Percentiles rank a stretch among this genome's conserved stretches.
phyloP scores from a whole-genome alignment of 169 alveolate genomes.

The Plasmodium coatneyi region DNA sequence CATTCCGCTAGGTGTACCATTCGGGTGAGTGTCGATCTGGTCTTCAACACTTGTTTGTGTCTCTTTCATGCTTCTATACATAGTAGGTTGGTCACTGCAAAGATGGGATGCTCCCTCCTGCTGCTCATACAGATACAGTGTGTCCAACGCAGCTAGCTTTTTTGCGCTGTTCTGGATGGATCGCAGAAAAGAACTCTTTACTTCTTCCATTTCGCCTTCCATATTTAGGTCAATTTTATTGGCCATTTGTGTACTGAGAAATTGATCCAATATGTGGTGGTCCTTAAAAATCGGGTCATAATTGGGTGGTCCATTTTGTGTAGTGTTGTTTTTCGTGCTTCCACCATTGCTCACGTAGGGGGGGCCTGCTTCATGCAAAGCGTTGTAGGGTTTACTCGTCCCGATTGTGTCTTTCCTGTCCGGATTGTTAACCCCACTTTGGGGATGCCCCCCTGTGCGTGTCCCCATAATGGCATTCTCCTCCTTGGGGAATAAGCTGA shows the following conservation, averaged over 20 bases:
- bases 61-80: neutral
- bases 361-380: neutral
- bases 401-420: neutral
- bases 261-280: neutral
- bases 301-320: neutral
- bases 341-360: neutral
- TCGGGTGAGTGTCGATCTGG: neutral
- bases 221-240: too few relatives aligned
- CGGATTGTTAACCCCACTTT: neutral
- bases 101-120: neutral
- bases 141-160: neutral
- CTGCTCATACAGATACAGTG: neutral
- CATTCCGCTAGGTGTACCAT: neutral
- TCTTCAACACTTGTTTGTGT: neutral
- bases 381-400: neutral
- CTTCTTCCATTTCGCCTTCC: neutral
- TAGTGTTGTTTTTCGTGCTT: neutral
- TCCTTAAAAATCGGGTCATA: neutral
- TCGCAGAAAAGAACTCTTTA: neutral
- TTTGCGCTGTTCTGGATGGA: neutral
- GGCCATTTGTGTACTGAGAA: neutral
- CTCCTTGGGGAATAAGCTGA: neutral
- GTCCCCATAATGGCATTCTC: neutral
- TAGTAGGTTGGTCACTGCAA: neutral
- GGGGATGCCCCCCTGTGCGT: neutral